Evolutionary conservation across 2,329 filamentous ascomycete genomes (phyloP), one percentile per base, ranked within the genome.

Genomic region (Aspergillus pseudoterreus): DNA sequence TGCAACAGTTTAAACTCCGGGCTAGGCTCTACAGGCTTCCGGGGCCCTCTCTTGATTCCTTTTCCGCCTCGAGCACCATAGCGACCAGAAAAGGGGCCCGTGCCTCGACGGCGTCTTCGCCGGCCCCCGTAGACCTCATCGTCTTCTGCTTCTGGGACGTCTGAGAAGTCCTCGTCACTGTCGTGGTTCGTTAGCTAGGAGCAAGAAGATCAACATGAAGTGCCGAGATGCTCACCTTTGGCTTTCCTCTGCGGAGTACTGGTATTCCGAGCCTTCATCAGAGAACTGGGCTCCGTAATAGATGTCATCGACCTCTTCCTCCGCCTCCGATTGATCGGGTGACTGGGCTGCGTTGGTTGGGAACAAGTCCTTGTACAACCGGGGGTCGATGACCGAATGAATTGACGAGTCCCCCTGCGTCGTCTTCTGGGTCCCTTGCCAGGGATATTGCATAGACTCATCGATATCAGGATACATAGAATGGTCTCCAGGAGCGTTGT

Each of bases 1-100:
- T 77, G 74, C 42, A 77, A 56, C 15, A 71, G 59, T 44, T 75
- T 77, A 64, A 78, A 78, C 49, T 78, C 75, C 9, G 68, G 66
- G 45, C 74, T 74, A 14, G 76, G 76, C 46, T 78, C 76, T 38
- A 77, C 36, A 4, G 75, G 69, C 55, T 72, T 75, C 24, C 74
- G 70, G 15, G 73, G 73, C 3, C 76, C 76, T 59, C 73, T 67
- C 55, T 70, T 76, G 59, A 74, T 64, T 19, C 75, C 75, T 57
- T 72, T 75, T n/a, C 66, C 66, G 55, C 73, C 73, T 38, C 74
- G 66, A 9, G 69, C 69, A 41, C 69, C 69, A 50, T 58, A 71
- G 15, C 68, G 68, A 39, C 68, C 66, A 12, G 67, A 69, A 42
- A 71, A 71, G 8, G 58, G 64, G 2, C 69, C 68, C 15, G 58